Base-by-base conservation (phyloP, 2,329 filamentous ascomycete species). In the Exophiala sp. region DNA sequence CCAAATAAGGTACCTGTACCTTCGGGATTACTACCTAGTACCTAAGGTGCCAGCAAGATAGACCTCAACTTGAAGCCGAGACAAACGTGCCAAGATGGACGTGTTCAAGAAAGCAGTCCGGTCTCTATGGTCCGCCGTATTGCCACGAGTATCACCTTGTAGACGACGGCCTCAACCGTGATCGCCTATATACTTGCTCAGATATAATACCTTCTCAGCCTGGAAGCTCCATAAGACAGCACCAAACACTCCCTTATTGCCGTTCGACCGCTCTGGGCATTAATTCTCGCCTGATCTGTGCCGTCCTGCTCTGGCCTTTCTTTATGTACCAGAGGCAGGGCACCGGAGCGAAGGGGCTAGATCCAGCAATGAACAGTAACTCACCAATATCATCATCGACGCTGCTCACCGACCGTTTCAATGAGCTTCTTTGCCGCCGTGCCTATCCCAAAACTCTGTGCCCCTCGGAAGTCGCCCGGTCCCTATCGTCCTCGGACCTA, bases 371-470 rank as follows among this genome's bases (percentile, higher is more conserved):
- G 35, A 38, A 16, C n/a, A 24, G 19, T 5, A n/a, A 4, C 3
- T n/a, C 38, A 41, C 5, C 19, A 41, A 7, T 14, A 24, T 11
- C 21, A 41, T 23, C 38, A 9, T 5, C 38, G 11, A 41, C 19
- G 14, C 40, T 37, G 14, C 40, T 54, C 21, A 18, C 47, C 14
- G 18, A 38, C 11, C 57, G 58, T 40, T 58, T 67, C 39, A 30
- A 58, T 29, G 52, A 50, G 23, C 60, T 70, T 19, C 59, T 71
- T 16, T 48, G 53, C 27, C 42, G 58, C 8, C 63, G 70, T 30
- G 56, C 60, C 14, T 65, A 61, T 43, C 75, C 74, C 9, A 77
- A 77, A 58, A 77, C 75, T 0, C 71, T 76, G 53, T 78, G 75
- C 57, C 75, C 74, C 2, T 76, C 73, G 11, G 74, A 77, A 62